Conservation (phyloP, 1,284 basidiomycete species). For the Thelephora terrestris region DNA sequence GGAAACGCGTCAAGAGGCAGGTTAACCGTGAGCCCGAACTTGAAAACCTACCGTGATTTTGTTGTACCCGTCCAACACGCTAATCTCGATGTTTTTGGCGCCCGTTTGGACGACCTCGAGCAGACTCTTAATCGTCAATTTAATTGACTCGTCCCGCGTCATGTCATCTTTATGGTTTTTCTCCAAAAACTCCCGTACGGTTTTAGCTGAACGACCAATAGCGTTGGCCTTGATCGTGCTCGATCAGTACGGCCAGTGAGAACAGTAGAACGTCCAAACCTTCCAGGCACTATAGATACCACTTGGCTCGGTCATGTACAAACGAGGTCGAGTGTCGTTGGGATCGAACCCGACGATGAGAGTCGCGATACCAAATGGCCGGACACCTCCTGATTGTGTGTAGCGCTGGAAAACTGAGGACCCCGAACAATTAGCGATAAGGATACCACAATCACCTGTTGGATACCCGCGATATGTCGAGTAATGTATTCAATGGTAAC, state of each 20-base stretch:
- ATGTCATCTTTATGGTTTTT: constrained; percentile 96
- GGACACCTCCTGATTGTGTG: constrained; percentile 97
- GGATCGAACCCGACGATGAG: constrained; percentile 97
- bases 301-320: constrained; percentile 97
- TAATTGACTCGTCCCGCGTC: constrained; percentile 83
- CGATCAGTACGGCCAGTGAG: not conserved
- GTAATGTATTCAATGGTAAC: constrained; percentile 99
- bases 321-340: constrained; percentile 75
- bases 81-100: constrained; percentile 98
- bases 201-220: constrained; percentile 96
- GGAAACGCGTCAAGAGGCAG: constrained; percentile 7
- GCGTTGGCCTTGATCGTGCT: constrained; percentile 71
- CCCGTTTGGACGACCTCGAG: constrained; percentile 99
- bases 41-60: constrained; percentile 67
- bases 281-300: constrained; percentile 99
- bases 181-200: constrained; percentile 96
- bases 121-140: constrained; percentile 91
- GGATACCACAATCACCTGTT: constrained; percentile 58
- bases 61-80: constrained; percentile 90
- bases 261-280: constrained; percentile 33
- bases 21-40: not conserved
- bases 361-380: constrained; percentile 97
- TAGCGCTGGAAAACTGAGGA: constrained; percentile 53
- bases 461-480: constrained; percentile 93
- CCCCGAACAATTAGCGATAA: not conserved